Percentiles rank a stretch among this genome's conserved stretches.
Conservation (phyloP, 2,329 filamentous ascomycete species). For the Aspergillus carbonarius region DNA sequence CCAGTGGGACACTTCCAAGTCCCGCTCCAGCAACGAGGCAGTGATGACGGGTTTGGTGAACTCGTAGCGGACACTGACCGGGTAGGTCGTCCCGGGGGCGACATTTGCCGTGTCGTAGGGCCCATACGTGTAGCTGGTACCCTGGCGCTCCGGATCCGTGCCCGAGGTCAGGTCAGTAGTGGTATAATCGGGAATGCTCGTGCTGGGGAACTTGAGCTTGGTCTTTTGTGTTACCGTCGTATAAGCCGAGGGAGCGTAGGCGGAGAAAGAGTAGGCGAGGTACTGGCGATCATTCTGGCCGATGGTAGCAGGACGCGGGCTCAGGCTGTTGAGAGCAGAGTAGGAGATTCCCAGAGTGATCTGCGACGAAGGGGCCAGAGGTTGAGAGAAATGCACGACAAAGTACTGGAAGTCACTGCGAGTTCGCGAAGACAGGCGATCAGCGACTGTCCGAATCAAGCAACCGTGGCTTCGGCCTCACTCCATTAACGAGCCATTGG, state of each 20-base stretch:
- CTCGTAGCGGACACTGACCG: constrained; percentile 82
- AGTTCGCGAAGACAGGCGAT: constrained; percentile 16
- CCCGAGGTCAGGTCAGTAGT: constrained; percentile 61
- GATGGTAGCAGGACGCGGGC: constrained; percentile 77
- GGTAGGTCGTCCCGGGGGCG: constrained; percentile 71
- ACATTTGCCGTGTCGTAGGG: constrained; percentile 71
- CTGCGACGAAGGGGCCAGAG: constrained; percentile 73
- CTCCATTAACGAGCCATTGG: constrained; percentile 31
- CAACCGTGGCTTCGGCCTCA: constrained; percentile 15
- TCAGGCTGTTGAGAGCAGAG: constrained; percentile 74
- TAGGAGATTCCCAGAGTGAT: constrained; percentile 87
- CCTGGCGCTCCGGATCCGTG: constrained; percentile 75
- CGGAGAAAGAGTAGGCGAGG: constrained; percentile 80
- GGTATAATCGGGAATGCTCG: constrained; percentile 80
- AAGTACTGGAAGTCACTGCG: constrained; percentile 75
- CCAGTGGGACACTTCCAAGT: constrained; percentile 96
- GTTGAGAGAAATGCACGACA: constrained; percentile 72
- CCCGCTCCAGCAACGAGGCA: constrained; percentile 75
- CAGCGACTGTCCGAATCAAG: constrained; percentile 3
- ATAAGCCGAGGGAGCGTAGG: constrained; percentile 82
- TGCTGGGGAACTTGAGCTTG: constrained; percentile 82
- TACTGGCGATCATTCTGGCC: constrained; percentile 84
- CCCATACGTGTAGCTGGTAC: constrained; percentile 83
- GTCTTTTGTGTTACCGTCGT: constrained; percentile 91
- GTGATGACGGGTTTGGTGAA: constrained; percentile 90